Evolutionary conservation across 495 filamentous ascomycete genomes (phyloP), one percentile per base, ranked within the genome.

Genomic region (Tuber borchii): DNA sequence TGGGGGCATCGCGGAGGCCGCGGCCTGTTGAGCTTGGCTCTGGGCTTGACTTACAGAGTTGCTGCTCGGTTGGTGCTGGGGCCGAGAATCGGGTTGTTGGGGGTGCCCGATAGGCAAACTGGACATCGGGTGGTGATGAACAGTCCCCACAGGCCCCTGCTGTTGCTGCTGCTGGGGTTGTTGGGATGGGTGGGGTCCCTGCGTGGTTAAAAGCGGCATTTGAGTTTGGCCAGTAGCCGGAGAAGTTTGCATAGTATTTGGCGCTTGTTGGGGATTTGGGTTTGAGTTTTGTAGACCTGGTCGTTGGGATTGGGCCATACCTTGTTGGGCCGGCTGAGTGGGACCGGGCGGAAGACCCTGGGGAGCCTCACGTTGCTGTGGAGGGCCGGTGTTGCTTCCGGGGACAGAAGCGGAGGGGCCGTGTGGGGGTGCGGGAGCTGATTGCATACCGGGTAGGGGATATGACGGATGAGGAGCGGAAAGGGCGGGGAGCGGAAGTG

Each of bases 391-490:
- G 42, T 70, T 79, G 39, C 73, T 39, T 68, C 78, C 78, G 68
- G 79, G 34, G 6, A 43, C 31, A 43, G 61, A 37, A 34, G 34
- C 40, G 26, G 73, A 37, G 39, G 74, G 69, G 4, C 42, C 40
- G 40, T 71, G 80, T 75, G 79, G 48, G 56, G 78, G 75, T 5
- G 72, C 75, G 6, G 79, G 34, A 22, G 45, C 72, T 5, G 74
- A 65, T 61, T 78, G 79, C 73, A 82, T 79, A n/a, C 74, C 71
- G 39, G 80, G 80, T 65, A 82, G 74, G 26, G 80, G 74, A 74
- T 82, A 82, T 10, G 76, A 70, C 17, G 76, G 71, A 65, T 82
- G 80, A 12, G 73, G 75, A 22, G 71, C 72, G 22, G 80, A 81
- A 20, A 82, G 48, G 22, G 74, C 73, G 56, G 80, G 74, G 61